Base-by-base conservation (phyloP, 805 yeast species). In the Candida morakotiae region DNA sequence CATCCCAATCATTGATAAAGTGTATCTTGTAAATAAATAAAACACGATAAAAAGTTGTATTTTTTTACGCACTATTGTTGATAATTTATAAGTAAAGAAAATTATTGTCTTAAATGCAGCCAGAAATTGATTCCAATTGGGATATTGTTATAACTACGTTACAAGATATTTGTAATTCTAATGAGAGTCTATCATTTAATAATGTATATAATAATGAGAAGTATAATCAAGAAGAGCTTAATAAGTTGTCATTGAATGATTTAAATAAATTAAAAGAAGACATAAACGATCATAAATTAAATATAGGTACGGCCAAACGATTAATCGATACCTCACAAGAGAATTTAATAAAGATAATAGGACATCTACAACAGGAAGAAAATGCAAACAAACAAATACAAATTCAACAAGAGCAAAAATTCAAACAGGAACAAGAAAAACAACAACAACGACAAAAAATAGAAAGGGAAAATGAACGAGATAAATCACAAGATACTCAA, bases 81-180 rank as follows among this genome's bases (percentile, higher is more conserved):
- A n/a, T n/a, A n/a, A n/a, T n/a, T n/a, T n/a, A n/a, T n/a, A n/a
- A n/a, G n/a, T n/a, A n/a, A n/a, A n/a, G n/a, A n/a, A n/a, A n/a
- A n/a, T n/a, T n/a, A n/a, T n/a, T n/a, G n/a, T n/a, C n/a, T n/a
- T 10, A 18, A 13, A 40, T 40, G 43, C 22, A 27, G 16, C 35
- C 26, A 20, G 55, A 51, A 38, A 71, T 75, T 67, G 81, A 76
- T 18, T 78, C 82, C 1, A 71, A 75, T 47, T 83, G 91, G 91
- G 84, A 79, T 47, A 71, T 74, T 21, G 80, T 80, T 5, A 63
- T 79, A 2, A 70, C 87, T 5, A 78, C 83, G 1, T 60, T 83
- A 14, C 88, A 82, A 52, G 88, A 82, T 47, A 69, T 81, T 9
- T 78, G 78, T 55, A 81, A 76, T 44, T 67, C 77, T 19, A 80